Evolutionary conservation across 345 rosid species (phyloP).

Genomic region (Psidium friedrichsthalianum): DNA sequence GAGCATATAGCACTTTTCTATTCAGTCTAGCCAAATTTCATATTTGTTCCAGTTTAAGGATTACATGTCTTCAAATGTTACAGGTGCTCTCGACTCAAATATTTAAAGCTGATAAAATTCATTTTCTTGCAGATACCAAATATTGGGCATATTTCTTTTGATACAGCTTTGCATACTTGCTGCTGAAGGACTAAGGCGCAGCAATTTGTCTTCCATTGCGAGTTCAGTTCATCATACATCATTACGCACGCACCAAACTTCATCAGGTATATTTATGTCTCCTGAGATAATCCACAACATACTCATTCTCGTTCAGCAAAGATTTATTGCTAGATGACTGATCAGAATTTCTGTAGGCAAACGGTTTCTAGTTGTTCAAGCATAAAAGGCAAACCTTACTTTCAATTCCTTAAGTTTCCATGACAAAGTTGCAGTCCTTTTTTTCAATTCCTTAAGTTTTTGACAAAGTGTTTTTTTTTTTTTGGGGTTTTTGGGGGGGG

Average conservation of each 20-base stretch:
- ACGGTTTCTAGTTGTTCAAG: neutral
- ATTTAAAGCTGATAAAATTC: neutral
- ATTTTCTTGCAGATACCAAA: constrained; percentile 62
- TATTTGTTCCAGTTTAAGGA: neutral
- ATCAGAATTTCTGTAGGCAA: neutral
- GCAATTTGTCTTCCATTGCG: constrained; percentile 76
- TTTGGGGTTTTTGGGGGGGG: too few relatives aligned
- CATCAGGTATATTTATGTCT: constrained; percentile 33
- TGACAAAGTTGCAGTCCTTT: neutral
- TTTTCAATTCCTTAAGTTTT: too few relatives aligned
- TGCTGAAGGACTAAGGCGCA: constrained; percentile 73
- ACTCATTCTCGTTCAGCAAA: neutral
- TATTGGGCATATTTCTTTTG: constrained; percentile 81
- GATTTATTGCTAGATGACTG: neutral
- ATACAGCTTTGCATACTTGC: constrained; percentile 88
- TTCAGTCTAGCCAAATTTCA: neutral
- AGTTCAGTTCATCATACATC: constrained; percentile 71
- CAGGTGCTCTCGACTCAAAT: neutral
- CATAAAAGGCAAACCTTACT: neutral
- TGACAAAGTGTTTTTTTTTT: too few relatives aligned
- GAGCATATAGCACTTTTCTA: neutral
- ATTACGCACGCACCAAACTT: constrained; percentile 37
- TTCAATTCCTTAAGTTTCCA: neutral
- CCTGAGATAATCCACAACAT: neutral
- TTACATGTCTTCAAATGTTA: neutral